Evolutionary conservation across 306 rosid genomes (phyloP).

Genomic region (Cicer chorassanicum): DNA sequence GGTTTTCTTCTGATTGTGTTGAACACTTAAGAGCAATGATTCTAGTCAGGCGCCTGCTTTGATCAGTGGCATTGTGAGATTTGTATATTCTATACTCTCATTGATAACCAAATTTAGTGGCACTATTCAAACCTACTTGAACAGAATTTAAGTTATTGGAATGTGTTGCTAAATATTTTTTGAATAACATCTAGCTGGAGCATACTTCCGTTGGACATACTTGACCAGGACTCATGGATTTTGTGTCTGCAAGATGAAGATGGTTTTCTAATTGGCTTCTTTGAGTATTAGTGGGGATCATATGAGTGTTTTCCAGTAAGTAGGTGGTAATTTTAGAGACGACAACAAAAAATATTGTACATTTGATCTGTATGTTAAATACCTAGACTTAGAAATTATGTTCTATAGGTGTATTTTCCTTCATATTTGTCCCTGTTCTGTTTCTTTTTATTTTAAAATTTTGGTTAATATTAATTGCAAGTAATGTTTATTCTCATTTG

Average conservation of each 20-base stretch:
- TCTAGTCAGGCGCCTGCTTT: conserved; percentile 55
- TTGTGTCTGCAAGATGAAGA: conserved; percentile 48
- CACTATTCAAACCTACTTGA: conserved; percentile 55
- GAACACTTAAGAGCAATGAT: conserved; percentile 56
- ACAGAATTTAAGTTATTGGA: conserved; percentile 45
- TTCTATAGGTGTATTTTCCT: conserved; percentile 43
- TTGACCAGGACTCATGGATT: conserved; percentile 42
- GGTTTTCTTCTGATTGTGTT: conserved; percentile 55
- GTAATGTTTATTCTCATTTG: conserved; percentile 44
- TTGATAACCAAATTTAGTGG: conserved; percentile 47
- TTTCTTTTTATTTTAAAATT: conserved; percentile 14
- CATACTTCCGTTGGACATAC: conserved; percentile 50
- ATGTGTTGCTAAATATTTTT: conserved; percentile 47
- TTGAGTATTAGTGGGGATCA: conserved; percentile 47
- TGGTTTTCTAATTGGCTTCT: conserved; percentile 44
- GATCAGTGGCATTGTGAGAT: conserved; percentile 45
- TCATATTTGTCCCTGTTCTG: background rate
- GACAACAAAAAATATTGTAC: conserved; percentile 62
- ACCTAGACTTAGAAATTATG: conserved; percentile 58
- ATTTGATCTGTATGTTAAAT: conserved; percentile 56
- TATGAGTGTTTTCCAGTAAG: conserved; percentile 46
- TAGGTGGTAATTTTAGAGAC: conserved; percentile 45
- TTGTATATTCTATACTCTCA: conserved; percentile 40
- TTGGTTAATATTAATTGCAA: conserved; percentile 38
- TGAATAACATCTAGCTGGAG: conserved; percentile 56